These are phyloP conservation scores for Bipolaris cookei DNA, from an alignment of 2,329 filamentous ascomycete species.

Conservation along the genomic window DNA sequence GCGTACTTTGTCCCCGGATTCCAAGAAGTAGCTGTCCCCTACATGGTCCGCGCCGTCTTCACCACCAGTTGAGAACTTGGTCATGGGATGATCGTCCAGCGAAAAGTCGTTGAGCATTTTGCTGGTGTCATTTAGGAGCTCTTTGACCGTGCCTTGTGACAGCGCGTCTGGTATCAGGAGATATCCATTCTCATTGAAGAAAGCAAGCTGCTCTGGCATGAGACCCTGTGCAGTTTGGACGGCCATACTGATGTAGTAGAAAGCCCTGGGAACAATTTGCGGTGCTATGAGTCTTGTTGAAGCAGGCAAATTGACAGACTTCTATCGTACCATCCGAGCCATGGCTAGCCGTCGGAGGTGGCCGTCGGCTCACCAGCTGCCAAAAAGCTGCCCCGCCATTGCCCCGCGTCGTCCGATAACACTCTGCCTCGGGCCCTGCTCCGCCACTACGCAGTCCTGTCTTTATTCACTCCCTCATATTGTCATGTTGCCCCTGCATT, in stretches of 20 bases:
- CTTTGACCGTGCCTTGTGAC: slow-evolving; percentile 65
- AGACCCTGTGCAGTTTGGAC: slow-evolving; percentile 59
- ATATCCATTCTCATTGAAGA: slow-evolving; percentile 85
- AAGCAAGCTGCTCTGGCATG: slow-evolving; percentile 70
- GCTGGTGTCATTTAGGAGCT: slow-evolving; percentile 76
- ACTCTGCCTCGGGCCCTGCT: slow-evolving; percentile 1
- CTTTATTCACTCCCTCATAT: not conserved
- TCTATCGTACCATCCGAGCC: not conserved
- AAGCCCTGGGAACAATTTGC: not conserved
- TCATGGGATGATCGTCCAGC: slow-evolving; percentile 87
- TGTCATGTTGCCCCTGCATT: not conserved
- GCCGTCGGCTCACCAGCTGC: slow-evolving; percentile 22
- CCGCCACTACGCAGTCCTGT: not conserved
- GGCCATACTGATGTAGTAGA: slow-evolving; percentile 20
- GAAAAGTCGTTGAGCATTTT: slow-evolving; percentile 76
- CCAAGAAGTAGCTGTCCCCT: slow-evolving; percentile 92
- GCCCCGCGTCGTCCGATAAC: slow-evolving; percentile 11
- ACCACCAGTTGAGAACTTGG: slow-evolving; percentile 87
- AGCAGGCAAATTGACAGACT: not conserved
- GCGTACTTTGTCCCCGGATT: slow-evolving; percentile 86
- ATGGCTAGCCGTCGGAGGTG: slow-evolving; percentile 29
- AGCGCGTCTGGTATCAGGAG: slow-evolving; percentile 84
- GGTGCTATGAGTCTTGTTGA: not conserved
- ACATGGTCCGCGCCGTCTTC: slow-evolving; percentile 73
- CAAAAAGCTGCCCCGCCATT: slow-evolving; percentile 13